These are phyloP conservation scores for Cupressus sempervirens DNA, from an alignment of 75 land plant genomes.

Conservation along the genomic window DNA sequence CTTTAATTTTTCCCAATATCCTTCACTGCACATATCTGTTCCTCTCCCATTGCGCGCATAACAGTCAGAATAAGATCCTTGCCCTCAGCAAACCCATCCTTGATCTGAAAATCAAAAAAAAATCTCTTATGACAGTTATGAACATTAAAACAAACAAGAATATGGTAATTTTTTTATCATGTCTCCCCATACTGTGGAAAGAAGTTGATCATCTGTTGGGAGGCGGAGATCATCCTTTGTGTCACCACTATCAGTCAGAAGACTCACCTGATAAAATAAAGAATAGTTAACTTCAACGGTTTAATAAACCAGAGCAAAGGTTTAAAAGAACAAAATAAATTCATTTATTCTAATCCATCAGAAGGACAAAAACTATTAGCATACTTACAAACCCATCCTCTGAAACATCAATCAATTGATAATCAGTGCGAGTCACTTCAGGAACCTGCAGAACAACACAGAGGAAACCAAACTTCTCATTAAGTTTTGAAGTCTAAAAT, in stretches of 20 bases:
- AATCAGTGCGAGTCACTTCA: slow-evolving; percentile 67
- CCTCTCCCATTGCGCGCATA: slow-evolving; percentile 20
- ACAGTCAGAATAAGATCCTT: slow-evolving; percentile 24
- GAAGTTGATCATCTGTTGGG: slow-evolving; percentile 58
- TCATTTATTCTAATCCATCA: not conserved
- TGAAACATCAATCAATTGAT: slow-evolving; percentile 77
- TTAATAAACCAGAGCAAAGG: not conserved
- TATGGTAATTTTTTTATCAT: not conserved
- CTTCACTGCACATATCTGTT: slow-evolving; percentile 22
- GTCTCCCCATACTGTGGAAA: slow-evolving; percentile 36
- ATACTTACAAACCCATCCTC: slow-evolving; percentile 83
- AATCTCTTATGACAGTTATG: not conserved
- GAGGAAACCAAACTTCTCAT: not conserved
- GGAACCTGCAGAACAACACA: slow-evolving; percentile 49
- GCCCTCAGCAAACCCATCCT: slow-evolving; percentile 15
- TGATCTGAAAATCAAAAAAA: slow-evolving; percentile 4
- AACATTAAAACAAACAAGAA: not conserved
- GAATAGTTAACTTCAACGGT: not conserved
- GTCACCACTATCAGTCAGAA: slow-evolving; percentile 54
- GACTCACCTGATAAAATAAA: slow-evolving; percentile 43
- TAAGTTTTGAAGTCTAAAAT: not conserved
- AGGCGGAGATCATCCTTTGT: slow-evolving; percentile 76
- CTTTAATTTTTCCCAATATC: slow-evolving; percentile 9
- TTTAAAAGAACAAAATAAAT: not conserved
- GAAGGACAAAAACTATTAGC: not conserved